Percentiles rank a stretch among this genome's conserved stretches.
Evolutionary conservation across 768 basidiomycete species (phyloP).

Genomic region (Tulasnella sp.): DNA sequence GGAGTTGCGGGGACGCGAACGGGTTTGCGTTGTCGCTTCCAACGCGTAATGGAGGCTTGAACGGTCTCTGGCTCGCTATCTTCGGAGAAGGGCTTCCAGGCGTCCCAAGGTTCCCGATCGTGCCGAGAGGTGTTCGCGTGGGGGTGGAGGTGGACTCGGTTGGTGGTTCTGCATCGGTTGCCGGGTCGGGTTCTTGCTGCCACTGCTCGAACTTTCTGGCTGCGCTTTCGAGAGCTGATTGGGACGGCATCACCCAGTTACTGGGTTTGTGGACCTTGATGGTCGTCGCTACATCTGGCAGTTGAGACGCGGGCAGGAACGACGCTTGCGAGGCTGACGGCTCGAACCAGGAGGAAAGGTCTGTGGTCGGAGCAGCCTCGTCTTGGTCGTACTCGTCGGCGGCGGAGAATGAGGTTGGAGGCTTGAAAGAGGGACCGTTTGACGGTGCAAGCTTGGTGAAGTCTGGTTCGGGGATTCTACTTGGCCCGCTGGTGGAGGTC

Average conservation of each 20-base stretch:
- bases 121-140: slow-evolving; percentile 10
- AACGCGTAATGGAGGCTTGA: neutral
- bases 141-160: neutral
- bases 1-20: neutral
- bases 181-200: slow-evolving; percentile 10
- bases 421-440: neutral
- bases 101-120: slow-evolving; percentile 9
- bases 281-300: neutral
- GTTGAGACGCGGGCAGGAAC: slow-evolving; percentile 24
- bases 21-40: neutral
- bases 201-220: slow-evolving; percentile 12
- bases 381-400: neutral
- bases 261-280: neutral
- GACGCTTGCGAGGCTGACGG: slow-evolving; percentile 19
- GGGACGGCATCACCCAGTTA: slow-evolving; percentile 16
- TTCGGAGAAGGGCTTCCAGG: neutral
- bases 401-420: neutral
- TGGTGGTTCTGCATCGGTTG: neutral
- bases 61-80: neutral
- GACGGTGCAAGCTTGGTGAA: neutral
- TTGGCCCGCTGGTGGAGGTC: neutral
- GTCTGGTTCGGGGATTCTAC: neutral
- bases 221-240: slow-evolving; percentile 19
- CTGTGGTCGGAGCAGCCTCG: neutral
- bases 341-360: slow-evolving; percentile 12